Evolutionary conservation across 73 alveolate species (phyloP), one percentile per base, ranked within the genome.

Genomic region (Paramecium pentaurelia): DNA sequence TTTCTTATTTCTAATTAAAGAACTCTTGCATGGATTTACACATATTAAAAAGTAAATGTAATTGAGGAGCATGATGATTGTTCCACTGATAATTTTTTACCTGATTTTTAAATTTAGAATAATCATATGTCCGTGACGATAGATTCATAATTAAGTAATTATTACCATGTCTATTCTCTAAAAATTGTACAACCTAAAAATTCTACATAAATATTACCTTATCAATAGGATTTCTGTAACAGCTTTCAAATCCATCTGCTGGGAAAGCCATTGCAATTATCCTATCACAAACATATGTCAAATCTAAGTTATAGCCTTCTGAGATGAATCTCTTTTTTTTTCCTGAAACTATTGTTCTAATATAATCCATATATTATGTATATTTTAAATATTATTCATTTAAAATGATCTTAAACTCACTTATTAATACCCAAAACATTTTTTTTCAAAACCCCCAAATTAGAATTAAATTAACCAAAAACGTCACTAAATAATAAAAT

Each of bases 21-120:
- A 87, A 87, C 49, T 60, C 77, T 71, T 95, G 95, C 88, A 97
- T 97, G 73, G 96, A 93, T 44, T 95, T 70, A 94, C 99, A 97
- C 58, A 95, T 95, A 49, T 93, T 95, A 92, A 97, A 97, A 18
- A 97, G 84, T 22, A 95, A 86, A 38, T 77, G 64, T 93, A 96
- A 89, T 16, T 97, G 94, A 2, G 99, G 99, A 32, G 99, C 92
- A 58, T 96, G 98, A 88, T 97, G 98, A 87, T 96, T 98, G 77
- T 95, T 97, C 99, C 99, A 96, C 47, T 93, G 93, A 70, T 92
- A 95, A 58, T 86, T 94, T 49, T 83, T 87, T 37, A 96, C 92
- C 75, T 95, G n/a, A 77, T 94, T 27, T 93, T 97, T 77, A 93
- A 68, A 60, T 91, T 95, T 89, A 92, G 96, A 60, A 45, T 83